Base-by-base conservation (phyloP, 805 yeast genomes). In the Starmerella apicola region DNA sequence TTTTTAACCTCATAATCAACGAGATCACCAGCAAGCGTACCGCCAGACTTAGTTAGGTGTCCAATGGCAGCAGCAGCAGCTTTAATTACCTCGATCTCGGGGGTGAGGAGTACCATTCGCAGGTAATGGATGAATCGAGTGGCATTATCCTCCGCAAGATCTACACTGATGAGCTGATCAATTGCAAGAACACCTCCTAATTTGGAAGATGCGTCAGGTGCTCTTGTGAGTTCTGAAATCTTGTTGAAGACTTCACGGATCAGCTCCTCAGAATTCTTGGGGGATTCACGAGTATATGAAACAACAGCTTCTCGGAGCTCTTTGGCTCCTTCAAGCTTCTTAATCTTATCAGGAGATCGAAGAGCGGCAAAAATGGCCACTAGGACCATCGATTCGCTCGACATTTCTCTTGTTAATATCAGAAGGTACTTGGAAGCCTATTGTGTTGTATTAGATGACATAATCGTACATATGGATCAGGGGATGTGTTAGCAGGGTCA, bases 161-260 rank as follows among this genome's bases (percentile, higher is more conserved):
- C 86, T 52, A 82, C 76, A 42, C 81, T 91, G 38, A 88, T 81
- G 44, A 88, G 68, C 2, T 91, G 76, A 58, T 83, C 91, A 41
- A 88, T 80, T 10, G 96, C 96, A 18, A 84, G 72, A 24, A 88
- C 78, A 32, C 95, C 97, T 16, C 96, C 97, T 27, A 86, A 67
- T 46, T 82, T 77, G 47, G 81, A 85, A 22, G 68, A 59, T 5
- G 76, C 61, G 49, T 81, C 88, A 7, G 76, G 68, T 4, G 86
- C 76, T 51, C 83, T 84, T 36, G 84, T 74, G 38, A 85, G 67
- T 54, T 82, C 95, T 57, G 84, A 85, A 16, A 91, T 81, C 46
- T 80, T 76, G 53, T 82, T 81, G 63, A 88, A 85, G 46, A 88
- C 78, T 43, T 79, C 86, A 56, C 81, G 83, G 58, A 80, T 82